Percentiles rank a stretch among this genome's conserved stretches.
Conservation (phyloP, 345 rosid species). For the Eutrema yunnanense region DNA sequence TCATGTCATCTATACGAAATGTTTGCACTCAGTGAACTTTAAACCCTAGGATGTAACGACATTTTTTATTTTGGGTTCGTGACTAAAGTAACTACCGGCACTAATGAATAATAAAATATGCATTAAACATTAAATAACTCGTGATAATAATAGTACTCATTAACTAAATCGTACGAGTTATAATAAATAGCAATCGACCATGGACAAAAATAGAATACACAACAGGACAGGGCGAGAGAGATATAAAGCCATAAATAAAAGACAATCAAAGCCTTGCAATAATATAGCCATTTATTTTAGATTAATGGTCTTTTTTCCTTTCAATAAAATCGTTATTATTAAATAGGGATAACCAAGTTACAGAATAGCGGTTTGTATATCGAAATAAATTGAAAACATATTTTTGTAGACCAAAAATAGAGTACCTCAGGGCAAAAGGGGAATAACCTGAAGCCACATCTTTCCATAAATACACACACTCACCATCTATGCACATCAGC, state of each 20-base stretch:
- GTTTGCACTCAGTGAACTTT: background rate
- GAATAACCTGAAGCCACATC: background rate
- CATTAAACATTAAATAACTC: background rate
- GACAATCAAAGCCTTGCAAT: background rate
- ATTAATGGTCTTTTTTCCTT: background rate
- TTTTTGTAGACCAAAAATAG: background rate
- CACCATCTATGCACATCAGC: slow-evolving; percentile 13
- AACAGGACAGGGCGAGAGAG: background rate
- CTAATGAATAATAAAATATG: background rate
- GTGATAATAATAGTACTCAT: background rate
- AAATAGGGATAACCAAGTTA: background rate
- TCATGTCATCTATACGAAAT: background rate
- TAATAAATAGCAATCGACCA: background rate
- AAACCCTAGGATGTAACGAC: background rate
- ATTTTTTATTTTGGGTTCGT: background rate
- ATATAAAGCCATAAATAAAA: background rate
- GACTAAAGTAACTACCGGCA: background rate
- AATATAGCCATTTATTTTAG: background rate
- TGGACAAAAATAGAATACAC: background rate
- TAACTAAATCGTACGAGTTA: background rate
- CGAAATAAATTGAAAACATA: background rate
- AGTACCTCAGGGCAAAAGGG: slow-evolving; percentile 11
- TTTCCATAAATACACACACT: slow-evolving; percentile 24
- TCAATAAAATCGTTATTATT: background rate
- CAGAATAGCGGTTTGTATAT: background rate